Conservation (phyloP, 371 early-diverging fungal species). For the Choanephora cucurbitarum region DNA sequence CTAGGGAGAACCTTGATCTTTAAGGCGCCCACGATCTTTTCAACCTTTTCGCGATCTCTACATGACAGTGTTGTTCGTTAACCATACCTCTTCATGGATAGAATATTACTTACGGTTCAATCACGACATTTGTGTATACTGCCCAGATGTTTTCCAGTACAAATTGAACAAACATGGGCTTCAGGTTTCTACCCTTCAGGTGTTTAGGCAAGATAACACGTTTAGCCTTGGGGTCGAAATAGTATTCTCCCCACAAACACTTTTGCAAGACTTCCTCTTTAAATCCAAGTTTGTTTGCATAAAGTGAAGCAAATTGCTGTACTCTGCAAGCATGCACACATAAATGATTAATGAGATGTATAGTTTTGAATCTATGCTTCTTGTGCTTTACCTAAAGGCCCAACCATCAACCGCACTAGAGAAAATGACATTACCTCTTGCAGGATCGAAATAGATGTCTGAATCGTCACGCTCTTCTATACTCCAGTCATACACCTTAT, state of each 20-base stretch:
- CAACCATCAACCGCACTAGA: slow-evolving; percentile 96
- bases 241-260: slow-evolving; percentile 96
- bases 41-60: slow-evolving; percentile 83
- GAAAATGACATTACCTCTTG: slow-evolving; percentile 95
- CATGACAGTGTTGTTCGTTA: no score
- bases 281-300: slow-evolving; percentile 88
- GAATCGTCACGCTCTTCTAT: slow-evolving; percentile 90
- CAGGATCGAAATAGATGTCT: slow-evolving; percentile 93
- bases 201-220: slow-evolving; percentile 86
- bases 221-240: slow-evolving; percentile 93
- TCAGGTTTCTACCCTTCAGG: slow-evolving; percentile 76
- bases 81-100: neutral
- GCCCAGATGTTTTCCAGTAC: slow-evolving; percentile 95
- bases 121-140: slow-evolving; percentile 85
- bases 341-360: neutral
- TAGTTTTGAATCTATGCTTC: neutral
- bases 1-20: slow-evolving; percentile 87
- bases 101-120: slow-evolving; percentile 58
- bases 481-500: slow-evolving; percentile 73
- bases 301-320: slow-evolving; percentile 90
- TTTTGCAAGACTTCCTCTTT: slow-evolving; percentile 73
- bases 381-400: slow-evolving; percentile 81
- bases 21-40: slow-evolving; percentile 88
- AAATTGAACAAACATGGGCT: slow-evolving; percentile 96
- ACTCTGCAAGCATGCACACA: slow-evolving; percentile 46